Evolutionary conservation across 495 filamentous ascomycete genomes (phyloP), one percentile per base, ranked within the genome.

Genomic region (Penicillium silybi): DNA sequence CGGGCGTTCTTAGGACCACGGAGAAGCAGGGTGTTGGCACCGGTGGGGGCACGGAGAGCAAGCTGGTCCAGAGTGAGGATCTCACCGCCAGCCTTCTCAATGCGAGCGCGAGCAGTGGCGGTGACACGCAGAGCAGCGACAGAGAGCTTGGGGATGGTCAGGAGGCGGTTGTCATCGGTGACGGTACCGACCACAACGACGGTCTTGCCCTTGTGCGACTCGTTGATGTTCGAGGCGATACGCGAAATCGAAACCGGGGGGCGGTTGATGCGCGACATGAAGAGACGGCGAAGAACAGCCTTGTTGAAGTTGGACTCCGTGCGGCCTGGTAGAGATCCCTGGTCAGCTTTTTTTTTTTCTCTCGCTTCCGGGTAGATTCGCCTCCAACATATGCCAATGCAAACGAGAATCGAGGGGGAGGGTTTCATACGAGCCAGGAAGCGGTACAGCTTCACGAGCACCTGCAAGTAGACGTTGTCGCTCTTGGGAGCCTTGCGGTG

Each of bases 261-360:
- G 64, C 90, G 86, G 87, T 97, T 96, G 75, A 91, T 95, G 71
- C 88, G 87, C 71, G 90, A 95, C 88, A 92, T 95, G 64, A 93
- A 95, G 50, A 98, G 89, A 66, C 93, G 88, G 68, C 91, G 90
- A 60, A 97, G 90, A 66, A 98, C 83, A 63, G 89, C 85, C 80
- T 92, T 90, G 86, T 97, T 97, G 87, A 98, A 98, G 76, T 83
- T 80, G 45, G 87, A 85, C 73, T 97, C 92, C 71, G 93, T 98
- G 70, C 92, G 90, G 75, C 92, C 90, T 96, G 63, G 32, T 19
- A 35, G 3, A 48, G 25, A 17, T 32, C 26, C 37, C 16, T 20
- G 11, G 6, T 35, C 41, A 51, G 10, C 10, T 51, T 51, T 19
- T 43, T 20, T 43, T 17, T 38, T 50, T 27, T 35, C 23, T 20